Conservation (phyloP, 1,284 basidiomycete genomes). For the Inonotus hispidus region DNA sequence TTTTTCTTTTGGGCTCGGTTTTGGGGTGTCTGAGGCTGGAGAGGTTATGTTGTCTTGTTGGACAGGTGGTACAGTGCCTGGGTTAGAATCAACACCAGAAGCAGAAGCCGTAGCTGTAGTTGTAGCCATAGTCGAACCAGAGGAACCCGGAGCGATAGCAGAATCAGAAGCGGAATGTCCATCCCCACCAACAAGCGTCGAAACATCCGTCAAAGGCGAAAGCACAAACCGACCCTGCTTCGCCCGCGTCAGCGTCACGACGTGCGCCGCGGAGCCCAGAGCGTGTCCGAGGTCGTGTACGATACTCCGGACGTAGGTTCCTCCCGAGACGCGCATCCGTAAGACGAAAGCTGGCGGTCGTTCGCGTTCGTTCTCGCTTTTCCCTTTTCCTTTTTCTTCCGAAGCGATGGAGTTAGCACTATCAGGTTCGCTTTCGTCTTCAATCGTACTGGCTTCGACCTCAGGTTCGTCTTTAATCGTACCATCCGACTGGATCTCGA, state of each 20-base stretch:
- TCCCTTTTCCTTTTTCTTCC: constrained; percentile 28
- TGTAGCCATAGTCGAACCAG: background rate
- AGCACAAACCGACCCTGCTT: constrained; percentile 80
- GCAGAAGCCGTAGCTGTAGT: background rate
- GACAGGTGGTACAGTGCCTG: no score
- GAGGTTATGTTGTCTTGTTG: no score
- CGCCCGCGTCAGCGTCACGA: constrained; percentile 82
- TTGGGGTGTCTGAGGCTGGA: no score
- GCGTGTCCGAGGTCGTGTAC: constrained; percentile 86
- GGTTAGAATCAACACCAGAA: constrained; percentile 24
- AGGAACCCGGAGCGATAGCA: background rate
- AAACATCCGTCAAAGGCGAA: constrained; percentile 21
- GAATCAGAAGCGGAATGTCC: background rate
- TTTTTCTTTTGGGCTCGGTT: no score
- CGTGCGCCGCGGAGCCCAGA: constrained; percentile 83
- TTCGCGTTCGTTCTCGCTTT: no score
- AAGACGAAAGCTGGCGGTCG: constrained; percentile 79
- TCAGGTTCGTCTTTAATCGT: constrained; percentile 29
- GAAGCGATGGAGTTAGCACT: background rate
- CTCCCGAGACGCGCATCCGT: constrained; percentile 89
- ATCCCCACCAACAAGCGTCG: background rate
- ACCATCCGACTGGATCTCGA: constrained; percentile 27
- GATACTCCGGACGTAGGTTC: constrained; percentile 93
- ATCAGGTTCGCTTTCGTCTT: constrained; percentile 23
- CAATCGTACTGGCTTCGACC: constrained; percentile 27